Conservation (phyloP, 257 asterid genomes). For the Solanum clarkiae region DNA sequence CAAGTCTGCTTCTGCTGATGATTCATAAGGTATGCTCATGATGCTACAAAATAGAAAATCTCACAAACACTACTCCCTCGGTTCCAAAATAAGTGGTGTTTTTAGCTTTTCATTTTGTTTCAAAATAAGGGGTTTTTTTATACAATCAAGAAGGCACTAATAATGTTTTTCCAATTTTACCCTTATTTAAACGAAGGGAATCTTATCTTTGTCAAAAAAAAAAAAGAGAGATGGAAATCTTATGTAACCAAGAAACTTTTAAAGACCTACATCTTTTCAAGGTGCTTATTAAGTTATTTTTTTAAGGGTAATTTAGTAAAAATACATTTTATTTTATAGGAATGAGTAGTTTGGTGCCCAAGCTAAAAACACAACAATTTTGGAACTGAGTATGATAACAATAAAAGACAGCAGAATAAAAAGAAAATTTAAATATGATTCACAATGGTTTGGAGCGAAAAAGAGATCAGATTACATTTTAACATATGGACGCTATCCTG, state of each 20-base stretch:
- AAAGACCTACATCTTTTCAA: too few relatives aligned
- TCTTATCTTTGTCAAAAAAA: too few relatives aligned
- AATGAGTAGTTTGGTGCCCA: too few relatives aligned
- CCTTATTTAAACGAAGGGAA: too few relatives aligned
- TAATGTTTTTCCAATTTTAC: too few relatives aligned
- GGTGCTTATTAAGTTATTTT: too few relatives aligned
- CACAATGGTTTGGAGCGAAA: neutral
- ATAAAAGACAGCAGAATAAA: neutral
- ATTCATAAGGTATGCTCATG: constrained; percentile 56
- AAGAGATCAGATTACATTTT: neutral
- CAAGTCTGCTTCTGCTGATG: constrained; percentile 74
- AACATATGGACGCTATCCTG: neutral
- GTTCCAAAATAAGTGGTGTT: neutral
- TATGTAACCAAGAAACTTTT: too few relatives aligned
- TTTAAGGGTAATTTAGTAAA: too few relatives aligned
- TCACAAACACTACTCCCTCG: neutral
- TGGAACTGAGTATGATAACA: neutral
- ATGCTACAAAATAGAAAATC: constrained; percentile 28
- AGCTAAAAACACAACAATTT: too few relatives aligned
- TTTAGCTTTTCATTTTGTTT: neutral
- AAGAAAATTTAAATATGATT: neutral
- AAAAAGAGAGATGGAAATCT: too few relatives aligned
- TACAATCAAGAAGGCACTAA: too few relatives aligned
- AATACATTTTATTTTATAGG: too few relatives aligned
- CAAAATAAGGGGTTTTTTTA: neutral